Conservation (phyloP, 2,329 filamentous ascomycete species). For the Scopulariopsis brevicaulis region DNA sequence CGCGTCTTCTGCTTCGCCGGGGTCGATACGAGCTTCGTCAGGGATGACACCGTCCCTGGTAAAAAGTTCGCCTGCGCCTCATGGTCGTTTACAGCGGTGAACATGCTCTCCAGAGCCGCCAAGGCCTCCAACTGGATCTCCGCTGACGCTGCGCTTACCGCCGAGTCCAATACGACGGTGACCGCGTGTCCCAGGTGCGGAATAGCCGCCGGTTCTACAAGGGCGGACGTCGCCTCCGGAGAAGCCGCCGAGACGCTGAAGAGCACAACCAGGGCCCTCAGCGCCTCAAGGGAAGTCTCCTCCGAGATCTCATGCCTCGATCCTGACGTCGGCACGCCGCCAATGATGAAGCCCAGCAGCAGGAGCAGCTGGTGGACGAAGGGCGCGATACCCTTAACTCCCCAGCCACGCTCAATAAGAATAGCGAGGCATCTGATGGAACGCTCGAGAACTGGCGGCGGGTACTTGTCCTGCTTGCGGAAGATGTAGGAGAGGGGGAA, state of each 20-base stretch:
- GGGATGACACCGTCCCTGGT: slow-evolving; percentile 73
- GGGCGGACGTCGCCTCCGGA: slow-evolving; percentile 31
- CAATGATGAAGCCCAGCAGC: slow-evolving; percentile 70
- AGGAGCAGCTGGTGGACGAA: slow-evolving; percentile 79
- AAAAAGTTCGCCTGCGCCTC: slow-evolving; percentile 76
- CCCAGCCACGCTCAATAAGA: slow-evolving; percentile 73
- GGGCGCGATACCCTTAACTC: slow-evolving; percentile 53
- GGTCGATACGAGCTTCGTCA: slow-evolving; percentile 64
- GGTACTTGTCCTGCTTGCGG: slow-evolving; percentile 59
- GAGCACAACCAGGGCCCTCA: slow-evolving; percentile 57
- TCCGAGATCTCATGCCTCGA: slow-evolving; percentile 43
- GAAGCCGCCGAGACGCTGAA: slow-evolving; percentile 47
- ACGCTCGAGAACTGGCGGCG: slow-evolving; percentile 62
- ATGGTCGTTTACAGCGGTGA: slow-evolving; percentile 54
- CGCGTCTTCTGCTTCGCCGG: slow-evolving; percentile 44
- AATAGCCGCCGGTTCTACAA: slow-evolving; percentile 48
- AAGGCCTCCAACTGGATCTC: slow-evolving; percentile 64
- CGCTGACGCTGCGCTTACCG: slow-evolving; percentile 51
- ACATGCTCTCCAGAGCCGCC: slow-evolving; percentile 49
- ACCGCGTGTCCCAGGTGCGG: slow-evolving; percentile 76
- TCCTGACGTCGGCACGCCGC: slow-evolving; percentile 49
- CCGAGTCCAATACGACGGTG: slow-evolving; percentile 64
- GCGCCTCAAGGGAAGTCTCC: slow-evolving; percentile 63
- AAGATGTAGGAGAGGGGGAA: slow-evolving; percentile 86
- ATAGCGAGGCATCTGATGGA: slow-evolving; percentile 64